Evolutionary conservation across 352 stramenopile genomes (phyloP), one percentile per base, ranked within the genome.

Genomic region (Globisporangium carolinianum): DNA sequence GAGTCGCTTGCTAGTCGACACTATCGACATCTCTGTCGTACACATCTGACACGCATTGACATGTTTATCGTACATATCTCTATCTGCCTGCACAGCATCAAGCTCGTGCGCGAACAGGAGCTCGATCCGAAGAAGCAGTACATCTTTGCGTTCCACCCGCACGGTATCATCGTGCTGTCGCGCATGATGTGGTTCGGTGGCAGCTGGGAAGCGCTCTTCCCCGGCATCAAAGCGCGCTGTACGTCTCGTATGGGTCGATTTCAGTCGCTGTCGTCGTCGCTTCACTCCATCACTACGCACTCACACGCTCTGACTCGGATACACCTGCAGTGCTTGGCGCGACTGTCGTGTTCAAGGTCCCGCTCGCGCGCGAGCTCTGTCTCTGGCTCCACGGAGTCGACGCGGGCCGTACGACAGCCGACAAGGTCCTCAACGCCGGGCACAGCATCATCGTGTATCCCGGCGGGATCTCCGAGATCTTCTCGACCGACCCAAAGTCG

Each of bases 381-480:
- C 35, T 70, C 7, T 67, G 60, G 69, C 73, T 92, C 24, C 78
- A 77, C 12, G 76, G 71, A 12, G 83, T 92, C n/a, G 79, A 92
- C 41, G 83, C 83, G 4, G 88, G 76, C 10, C 78, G 78, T 36
- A 80, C 76, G 18, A 92, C 75, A 0, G 83, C 83, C 6, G 70
- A 90, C 57, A 89, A 89, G 60, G 79, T 92, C 1, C 58, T 92
- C 41, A 81, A 88, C 14, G 66, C 73, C 15, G 75, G 74, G 52
- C 79, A 75, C 43, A 90, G 78, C 53, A 69, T 92, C 55, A 72
- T 76, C 35, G 78, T 92, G 18, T 92, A 90, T 62, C 83, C 83
- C 0, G 83, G 83, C 11, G 83, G 83, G 41, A 76, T 89, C 35
- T 73, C 79, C 0, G 79, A 92, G 66, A 92, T 92, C 63, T 92